phyloP scores from a whole-genome alignment of 306 rosid genomes.

The Bauhinia variegata region DNA sequence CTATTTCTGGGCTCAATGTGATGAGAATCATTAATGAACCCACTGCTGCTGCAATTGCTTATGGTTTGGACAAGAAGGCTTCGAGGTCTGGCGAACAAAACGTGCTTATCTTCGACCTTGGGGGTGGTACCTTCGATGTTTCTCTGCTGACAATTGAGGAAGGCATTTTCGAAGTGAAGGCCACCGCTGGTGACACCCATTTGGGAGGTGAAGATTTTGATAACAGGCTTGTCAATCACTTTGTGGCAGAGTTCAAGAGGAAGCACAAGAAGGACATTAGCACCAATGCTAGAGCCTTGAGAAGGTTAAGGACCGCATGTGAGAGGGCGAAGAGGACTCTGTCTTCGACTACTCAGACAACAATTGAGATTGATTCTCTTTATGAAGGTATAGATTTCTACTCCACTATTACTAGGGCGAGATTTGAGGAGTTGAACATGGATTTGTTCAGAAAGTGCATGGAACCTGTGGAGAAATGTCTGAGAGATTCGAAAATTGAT shows the following conservation, averaged over 20 bases:
- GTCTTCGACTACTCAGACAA: slow-evolving; percentile 49
- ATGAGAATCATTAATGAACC: slow-evolving; percentile 59
- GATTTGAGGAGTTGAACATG: slow-evolving; percentile 59
- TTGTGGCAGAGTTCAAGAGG: slow-evolving; percentile 51
- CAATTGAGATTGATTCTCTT: slow-evolving; percentile 52
- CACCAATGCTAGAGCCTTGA: slow-evolving; percentile 45
- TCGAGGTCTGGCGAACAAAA: slow-evolving; percentile 44
- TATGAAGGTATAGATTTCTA: slow-evolving; percentile 56
- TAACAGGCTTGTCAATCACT: slow-evolving; percentile 53
- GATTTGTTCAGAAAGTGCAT: slow-evolving; percentile 56
- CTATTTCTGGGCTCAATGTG: slow-evolving; percentile 51
- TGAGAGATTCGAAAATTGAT: slow-evolving; percentile 52
- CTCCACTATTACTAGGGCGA: slow-evolving; percentile 48
- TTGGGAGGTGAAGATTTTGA: slow-evolving; percentile 59
- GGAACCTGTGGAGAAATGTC: slow-evolving; percentile 60
- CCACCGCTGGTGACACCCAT: slow-evolving; percentile 56
- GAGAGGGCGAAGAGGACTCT: slow-evolving; percentile 58
- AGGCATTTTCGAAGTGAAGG: slow-evolving; percentile 56
- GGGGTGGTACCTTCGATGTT: slow-evolving; percentile 54
- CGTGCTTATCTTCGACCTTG: slow-evolving; percentile 52
- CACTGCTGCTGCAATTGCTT: slow-evolving; percentile 59
- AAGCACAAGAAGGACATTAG: slow-evolving; percentile 55
- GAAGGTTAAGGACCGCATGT: slow-evolving; percentile 52
- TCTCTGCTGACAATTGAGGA: slow-evolving; percentile 52
- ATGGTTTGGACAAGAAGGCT: slow-evolving; percentile 55